Evolutionary conservation across 1,284 basidiomycete species (phyloP), one percentile per base, ranked within the genome.

Genomic region (Peniophora sp.): DNA sequence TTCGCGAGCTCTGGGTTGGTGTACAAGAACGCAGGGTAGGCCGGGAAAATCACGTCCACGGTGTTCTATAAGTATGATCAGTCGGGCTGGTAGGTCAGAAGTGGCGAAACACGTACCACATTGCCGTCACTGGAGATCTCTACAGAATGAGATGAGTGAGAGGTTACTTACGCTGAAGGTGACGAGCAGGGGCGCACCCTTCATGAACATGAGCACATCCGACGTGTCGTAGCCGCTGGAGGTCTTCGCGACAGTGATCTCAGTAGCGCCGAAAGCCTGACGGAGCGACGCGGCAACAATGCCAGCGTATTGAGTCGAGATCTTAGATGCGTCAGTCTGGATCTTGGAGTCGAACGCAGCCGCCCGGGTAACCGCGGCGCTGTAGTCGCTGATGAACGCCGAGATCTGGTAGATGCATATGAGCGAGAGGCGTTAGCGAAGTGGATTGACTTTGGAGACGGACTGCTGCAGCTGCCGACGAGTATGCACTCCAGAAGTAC

Each of bases 1-100:
- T 80, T 83, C 2, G 81, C 81, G 11, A 85, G 67, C 2, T 56
- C 57, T 2, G 83, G 81, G 56, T 85, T 84, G 37, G 77, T 72
- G 62, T 87, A 87, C 17, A 86, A 64, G 57, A 81, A 71, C 3
- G 77, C 61, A 2, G 84, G 82, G 81, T 80, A 86, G 10, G 80
- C 65, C 3, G 84, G 82, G 70, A 81, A 84, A 53, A 86, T 83
- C 27, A 87, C 83, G 57, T 88, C 83, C 18, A 86, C 80, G 1
- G 83, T 85, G 57, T 85, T 83, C 27, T 32, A 12, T 6, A 32
- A 32, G n/a, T n/a, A n/a, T n/a, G n/a, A n/a, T n/a, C n/a, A n/a
- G n/a, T n/a, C n/a, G n/a, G n/a, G n/a, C n/a, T n/a, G n/a, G n/a
- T n/a, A n/a, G n/a, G n/a, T n/a, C n/a, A n/a, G n/a, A n/a, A n/a